phyloP scores from a whole-genome alignment of 1,284 basidiomycete species.

The Boletus smithii region DNA sequence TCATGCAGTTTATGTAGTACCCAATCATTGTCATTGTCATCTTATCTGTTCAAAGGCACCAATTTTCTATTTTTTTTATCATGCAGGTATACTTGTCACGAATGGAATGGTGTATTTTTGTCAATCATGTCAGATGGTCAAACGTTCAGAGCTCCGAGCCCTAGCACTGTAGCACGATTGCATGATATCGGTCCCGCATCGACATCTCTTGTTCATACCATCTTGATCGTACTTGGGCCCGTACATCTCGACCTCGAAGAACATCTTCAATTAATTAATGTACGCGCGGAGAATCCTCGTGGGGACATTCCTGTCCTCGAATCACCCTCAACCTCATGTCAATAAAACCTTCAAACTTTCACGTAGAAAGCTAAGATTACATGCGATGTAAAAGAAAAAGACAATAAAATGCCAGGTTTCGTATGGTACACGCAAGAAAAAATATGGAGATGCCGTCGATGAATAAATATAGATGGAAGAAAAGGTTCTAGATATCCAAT shows the following conservation, averaged over 20 bases:
- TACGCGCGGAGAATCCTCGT: neutral
- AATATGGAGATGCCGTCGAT: slow-evolving; percentile 11
- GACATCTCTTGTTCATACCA: neutral
- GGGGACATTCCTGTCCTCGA: neutral
- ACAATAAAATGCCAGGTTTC: slow-evolving; percentile 6
- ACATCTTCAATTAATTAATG: no score
- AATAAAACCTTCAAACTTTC: neutral
- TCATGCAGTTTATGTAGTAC: neutral
- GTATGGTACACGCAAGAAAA: slow-evolving; percentile 20
- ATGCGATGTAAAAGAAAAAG: neutral
- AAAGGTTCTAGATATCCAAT: slow-evolving; percentile 8
- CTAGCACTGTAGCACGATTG: no score
- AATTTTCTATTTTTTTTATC: neutral
- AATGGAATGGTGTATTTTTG: neutral
- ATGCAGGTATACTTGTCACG: neutral
- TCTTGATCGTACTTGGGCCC: no score
- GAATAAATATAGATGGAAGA: slow-evolving; percentile 24
- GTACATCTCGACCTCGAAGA: no score
- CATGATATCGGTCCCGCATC: neutral
- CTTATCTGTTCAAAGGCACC: neutral
- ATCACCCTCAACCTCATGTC: neutral
- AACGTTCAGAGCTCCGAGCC: no score
- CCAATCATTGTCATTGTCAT: neutral
- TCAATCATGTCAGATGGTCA: no score
- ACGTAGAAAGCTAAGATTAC: slow-evolving; percentile 6